Percentiles rank a stretch among this genome's conserved stretches.
Conservation (phyloP, 2,329 filamentous ascomycete species). For the Colletotrichum sp. region DNA sequence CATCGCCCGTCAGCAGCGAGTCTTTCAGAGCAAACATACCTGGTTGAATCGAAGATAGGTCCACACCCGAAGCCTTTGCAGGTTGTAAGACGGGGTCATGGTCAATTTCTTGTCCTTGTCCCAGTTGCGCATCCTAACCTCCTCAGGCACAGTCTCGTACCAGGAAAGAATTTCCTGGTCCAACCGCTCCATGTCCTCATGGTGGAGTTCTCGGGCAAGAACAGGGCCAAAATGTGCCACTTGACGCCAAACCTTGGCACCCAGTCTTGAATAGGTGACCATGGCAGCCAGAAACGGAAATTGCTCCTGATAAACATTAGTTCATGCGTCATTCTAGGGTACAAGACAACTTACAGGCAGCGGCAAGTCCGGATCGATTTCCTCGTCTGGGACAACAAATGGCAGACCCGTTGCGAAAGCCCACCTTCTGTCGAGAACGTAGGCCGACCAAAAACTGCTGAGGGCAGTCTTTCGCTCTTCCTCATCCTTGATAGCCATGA, state of each 20-base stretch:
- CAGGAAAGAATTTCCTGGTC: constrained; percentile 87
- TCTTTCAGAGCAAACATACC: constrained; percentile 28
- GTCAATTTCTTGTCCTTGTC: constrained; percentile 54
- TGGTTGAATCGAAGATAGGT: constrained; percentile 89
- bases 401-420: constrained; percentile 89
- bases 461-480: constrained; percentile 71
- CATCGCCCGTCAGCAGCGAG: no score
- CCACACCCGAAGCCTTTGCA: constrained; percentile 79
- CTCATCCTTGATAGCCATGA: constrained; percentile 72
- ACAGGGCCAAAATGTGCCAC: constrained; percentile 71
- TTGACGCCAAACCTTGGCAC: constrained; percentile 85
- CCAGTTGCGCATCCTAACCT: constrained; percentile 66
- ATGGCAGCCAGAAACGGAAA: constrained; percentile 80
- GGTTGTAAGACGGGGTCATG: constrained; percentile 65
- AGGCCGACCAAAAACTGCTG: constrained; percentile 85
- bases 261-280: constrained; percentile 83
- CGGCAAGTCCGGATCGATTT: constrained; percentile 81
- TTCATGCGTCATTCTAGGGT: not conserved
- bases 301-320: constrained; percentile 44
- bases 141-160: constrained; percentile 77
- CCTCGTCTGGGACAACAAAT: constrained; percentile 83
- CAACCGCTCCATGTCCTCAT: constrained; percentile 78
- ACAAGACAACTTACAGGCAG: constrained; percentile 67
- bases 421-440: constrained; percentile 85
- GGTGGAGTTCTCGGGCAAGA: constrained; percentile 67